phyloP scores from a whole-genome alignment of 2,329 filamentous ascomycete genomes.

The Taxawa tesnikishii region DNA sequence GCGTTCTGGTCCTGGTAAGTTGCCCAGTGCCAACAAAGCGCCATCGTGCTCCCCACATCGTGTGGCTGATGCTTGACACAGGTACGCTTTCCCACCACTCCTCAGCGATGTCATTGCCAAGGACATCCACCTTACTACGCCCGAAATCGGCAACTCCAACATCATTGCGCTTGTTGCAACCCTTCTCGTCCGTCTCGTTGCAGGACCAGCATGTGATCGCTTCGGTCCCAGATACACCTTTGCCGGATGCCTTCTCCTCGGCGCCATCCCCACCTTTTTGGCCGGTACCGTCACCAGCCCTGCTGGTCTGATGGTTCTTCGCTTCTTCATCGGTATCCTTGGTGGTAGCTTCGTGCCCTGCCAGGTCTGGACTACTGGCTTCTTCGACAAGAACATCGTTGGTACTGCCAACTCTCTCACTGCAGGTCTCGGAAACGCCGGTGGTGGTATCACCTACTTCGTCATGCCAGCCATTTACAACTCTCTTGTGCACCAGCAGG shows the following conservation, averaged over 20 bases:
- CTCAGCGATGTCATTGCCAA: conserved; percentile 67
- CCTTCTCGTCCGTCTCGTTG: conserved; percentile 62
- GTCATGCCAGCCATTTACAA: conserved; percentile 86
- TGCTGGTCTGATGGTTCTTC: conserved; percentile 54
- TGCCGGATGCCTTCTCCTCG: conserved; percentile 61
- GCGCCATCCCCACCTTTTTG: conserved; percentile 69
- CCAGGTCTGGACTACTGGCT: conserved; percentile 85
- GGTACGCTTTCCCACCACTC: conserved; percentile 83
- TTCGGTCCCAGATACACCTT: conserved; percentile 75
- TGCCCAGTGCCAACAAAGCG: neutral
- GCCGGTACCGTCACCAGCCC: conserved; percentile 63
- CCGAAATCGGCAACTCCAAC: conserved; percentile 77
- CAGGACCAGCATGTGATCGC: conserved; percentile 74
- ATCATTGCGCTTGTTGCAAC: conserved; percentile 68
- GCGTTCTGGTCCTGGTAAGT: conserved; percentile 70
- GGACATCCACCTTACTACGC: conserved; percentile 59
- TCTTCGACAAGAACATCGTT: conserved; percentile 87
- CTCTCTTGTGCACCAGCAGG: conserved; percentile 49
- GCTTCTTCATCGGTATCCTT: conserved; percentile 73
- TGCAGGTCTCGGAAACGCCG: conserved; percentile 75
- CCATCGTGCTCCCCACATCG: neutral
- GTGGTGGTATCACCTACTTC: conserved; percentile 86
- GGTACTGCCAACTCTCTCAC: conserved; percentile 79
- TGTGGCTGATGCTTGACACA: conserved; percentile 11
- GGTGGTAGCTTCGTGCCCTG: conserved; percentile 73